Evolutionary conservation across 1,139 yeast species (phyloP).

Genomic region (Yamadazyma diddensiae): DNA sequence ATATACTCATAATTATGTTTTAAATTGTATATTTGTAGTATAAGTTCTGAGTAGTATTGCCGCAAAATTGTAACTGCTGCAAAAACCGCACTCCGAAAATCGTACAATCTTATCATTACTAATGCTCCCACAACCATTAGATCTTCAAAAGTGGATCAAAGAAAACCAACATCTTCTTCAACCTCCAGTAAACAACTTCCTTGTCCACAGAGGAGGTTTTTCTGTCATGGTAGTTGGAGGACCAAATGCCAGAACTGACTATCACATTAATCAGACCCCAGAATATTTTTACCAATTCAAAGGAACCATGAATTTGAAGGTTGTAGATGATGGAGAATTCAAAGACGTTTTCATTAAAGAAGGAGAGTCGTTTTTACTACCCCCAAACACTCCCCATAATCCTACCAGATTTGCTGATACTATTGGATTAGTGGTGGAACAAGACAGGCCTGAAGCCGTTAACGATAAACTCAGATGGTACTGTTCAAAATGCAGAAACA

Average conservation of each 20-base stretch:
- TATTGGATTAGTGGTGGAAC: slow-evolving; percentile 91
- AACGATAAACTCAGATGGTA: slow-evolving; percentile 84
- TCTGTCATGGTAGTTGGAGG: slow-evolving; percentile 96
- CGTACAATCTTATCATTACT: no score
- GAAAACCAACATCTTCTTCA: slow-evolving; percentile 73
- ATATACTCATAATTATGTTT: no score
- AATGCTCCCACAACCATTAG: slow-evolving; percentile 70
- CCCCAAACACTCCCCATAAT: slow-evolving; percentile 83
- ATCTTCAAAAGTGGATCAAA: slow-evolving; percentile 74
- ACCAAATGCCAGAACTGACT: slow-evolving; percentile 90
- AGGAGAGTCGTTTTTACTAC: slow-evolving; percentile 84
- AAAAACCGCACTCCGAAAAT: no score
- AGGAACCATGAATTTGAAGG: slow-evolving; percentile 81
- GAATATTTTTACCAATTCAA: slow-evolving; percentile 89
- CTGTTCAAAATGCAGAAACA: slow-evolving; percentile 63
- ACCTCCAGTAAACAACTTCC: slow-evolving; percentile 91
- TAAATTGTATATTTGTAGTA: no score
- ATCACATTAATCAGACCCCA: slow-evolving; percentile 91
- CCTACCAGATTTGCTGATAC: slow-evolving; percentile 87
- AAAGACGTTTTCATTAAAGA: slow-evolving; percentile 73
- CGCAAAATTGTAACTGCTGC: no score
- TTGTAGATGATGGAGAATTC: slow-evolving; percentile 77
- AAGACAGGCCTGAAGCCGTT: slow-evolving; percentile 73
- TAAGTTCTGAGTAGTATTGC: no score
- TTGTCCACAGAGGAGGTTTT: slow-evolving; percentile 88